Evolutionary conservation across 2,329 filamentous ascomycete genomes (phyloP), one percentile per base, ranked within the genome.

Genomic region (Onygenales sp.): DNA sequence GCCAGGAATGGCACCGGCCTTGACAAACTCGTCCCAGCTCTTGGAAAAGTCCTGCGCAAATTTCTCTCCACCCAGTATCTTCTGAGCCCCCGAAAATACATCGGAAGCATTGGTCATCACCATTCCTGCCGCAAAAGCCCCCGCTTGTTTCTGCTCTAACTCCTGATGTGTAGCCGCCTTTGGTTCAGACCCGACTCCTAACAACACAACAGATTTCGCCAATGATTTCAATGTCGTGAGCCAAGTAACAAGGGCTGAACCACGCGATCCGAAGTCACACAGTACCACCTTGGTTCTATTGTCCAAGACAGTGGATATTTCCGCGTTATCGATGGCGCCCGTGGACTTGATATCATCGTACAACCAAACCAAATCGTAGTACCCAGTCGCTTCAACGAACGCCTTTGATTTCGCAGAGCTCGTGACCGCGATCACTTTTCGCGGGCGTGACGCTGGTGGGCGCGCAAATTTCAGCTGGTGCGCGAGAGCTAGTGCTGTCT

Each of bases 401-500:
- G 52, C 31, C 48, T 55, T 52, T 10, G 62, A 60, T 11, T 31
- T 5, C 11, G 53, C 39, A 11, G 54, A 33, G 32, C 60, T 63
- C n/a, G 61, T 61, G 31, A 65, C 57, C 17, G 52, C 60, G 45
- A 61, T 49, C 11, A 63, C 42, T 13, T 50, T 48, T 13, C 54
- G 40, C 6, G 59, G 60, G 36, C 47, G 55, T 3, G 34, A 55
- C 7, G 43, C 53, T 42, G 49, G 53, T 2, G 58, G 58, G 27
- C 59, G 56, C n/a, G 46, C 53, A 32, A 60, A 48, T 43, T 59
- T 62, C 27, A 64, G 52, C 21, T 57, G 51, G 49, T 61, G 54
- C 9, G 60, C 61, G 36, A 64, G 57, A 7, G 54, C 44, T 31
- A 61, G 52, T 32, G 57, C 61, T 10, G 57, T 63, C 43, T 64